A percentile compares a stretch with the other conserved stretches of the same genome.
phyloP scores from a whole-genome alignment of 2,329 filamentous ascomycete species.

The Curvularia sp. region DNA sequence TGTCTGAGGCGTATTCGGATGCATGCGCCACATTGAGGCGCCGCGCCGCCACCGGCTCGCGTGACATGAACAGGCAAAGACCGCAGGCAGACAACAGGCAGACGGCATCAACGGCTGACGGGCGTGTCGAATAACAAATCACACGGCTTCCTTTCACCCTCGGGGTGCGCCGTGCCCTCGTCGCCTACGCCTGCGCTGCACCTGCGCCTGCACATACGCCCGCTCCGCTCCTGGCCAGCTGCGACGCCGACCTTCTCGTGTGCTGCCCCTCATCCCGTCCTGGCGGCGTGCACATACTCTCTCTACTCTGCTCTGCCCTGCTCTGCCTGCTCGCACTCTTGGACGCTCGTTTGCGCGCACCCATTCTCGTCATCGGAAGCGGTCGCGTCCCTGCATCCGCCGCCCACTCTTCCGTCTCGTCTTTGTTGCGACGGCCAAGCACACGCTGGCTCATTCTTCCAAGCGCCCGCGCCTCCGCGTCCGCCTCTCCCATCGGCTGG shows the following conservation, averaged over 20 bases:
- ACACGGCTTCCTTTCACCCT: background rate
- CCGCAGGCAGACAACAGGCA: background rate
- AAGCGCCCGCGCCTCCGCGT: conserved; percentile 27
- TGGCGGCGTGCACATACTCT: background rate
- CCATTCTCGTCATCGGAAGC: background rate
- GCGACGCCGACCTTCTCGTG: background rate
- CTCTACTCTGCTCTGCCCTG: background rate
- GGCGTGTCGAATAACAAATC: background rate
- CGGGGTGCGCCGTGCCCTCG: too few relatives aligned
- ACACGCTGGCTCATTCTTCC: conserved; percentile 18
- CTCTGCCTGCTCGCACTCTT: background rate
- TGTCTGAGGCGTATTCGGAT: too few relatives aligned
- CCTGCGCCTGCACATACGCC: too few relatives aligned
- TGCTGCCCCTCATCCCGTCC: conserved; percentile 9
- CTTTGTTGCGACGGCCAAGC: conserved; percentile 25
- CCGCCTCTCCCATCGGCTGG: background rate
- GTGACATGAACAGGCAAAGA: conserved; percentile 5
- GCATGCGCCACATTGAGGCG: background rate
- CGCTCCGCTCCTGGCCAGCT: too few relatives aligned
- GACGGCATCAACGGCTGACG: conserved; percentile 13
- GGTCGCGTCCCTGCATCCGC: conserved; percentile 17
- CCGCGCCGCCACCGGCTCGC: conserved; percentile 16
- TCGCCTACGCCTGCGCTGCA: too few relatives aligned
- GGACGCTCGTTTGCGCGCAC: background rate
- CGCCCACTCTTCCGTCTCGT: conserved; percentile 14